Evolutionary conservation across 441 rosid species (phyloP).

Genomic region (Pelargonium cotyledonis): DNA sequence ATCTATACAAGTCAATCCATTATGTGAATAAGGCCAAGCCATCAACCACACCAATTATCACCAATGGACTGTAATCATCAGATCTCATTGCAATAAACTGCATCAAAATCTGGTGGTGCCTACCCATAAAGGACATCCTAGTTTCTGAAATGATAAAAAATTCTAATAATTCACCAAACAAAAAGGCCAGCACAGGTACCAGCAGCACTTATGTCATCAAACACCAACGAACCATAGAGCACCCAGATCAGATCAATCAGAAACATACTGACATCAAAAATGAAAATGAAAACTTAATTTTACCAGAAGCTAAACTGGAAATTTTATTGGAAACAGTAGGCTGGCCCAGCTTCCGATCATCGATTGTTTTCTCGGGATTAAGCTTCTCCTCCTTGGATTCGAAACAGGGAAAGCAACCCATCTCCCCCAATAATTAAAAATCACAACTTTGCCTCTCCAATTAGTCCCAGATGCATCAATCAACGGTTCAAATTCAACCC

Average conservation of each 20-base stretch:
- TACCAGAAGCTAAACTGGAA: conserved; percentile 72
- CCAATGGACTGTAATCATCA: conserved; percentile 15
- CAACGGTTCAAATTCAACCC: conserved; percentile 26
- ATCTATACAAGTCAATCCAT: neutral
- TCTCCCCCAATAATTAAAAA: conserved; percentile 29
- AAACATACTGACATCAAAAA: neutral
- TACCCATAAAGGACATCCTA: conserved; percentile 15
- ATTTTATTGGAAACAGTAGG: conserved; percentile 47
- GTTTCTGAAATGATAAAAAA: conserved; percentile 12
- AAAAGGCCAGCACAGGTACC: neutral
- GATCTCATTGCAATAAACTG: conserved; percentile 26
- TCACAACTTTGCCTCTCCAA: conserved; percentile 8
- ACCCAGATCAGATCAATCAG: conserved; percentile 43
- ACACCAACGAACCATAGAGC: neutral
- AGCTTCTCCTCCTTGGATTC: conserved; percentile 74
- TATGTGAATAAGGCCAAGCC: neutral
- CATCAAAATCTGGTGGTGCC: conserved; percentile 23
- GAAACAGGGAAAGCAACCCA: conserved; percentile 95
- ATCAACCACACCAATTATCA: neutral
- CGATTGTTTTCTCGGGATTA: conserved; percentile 47
- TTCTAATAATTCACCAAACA: conserved; percentile 13
- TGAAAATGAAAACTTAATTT: conserved; percentile 11
- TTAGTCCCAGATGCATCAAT: conserved; percentile 25
- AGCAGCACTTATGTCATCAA: neutral
- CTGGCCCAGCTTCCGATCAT: conserved; percentile 45